Conservation (phyloP, 805 yeast genomes). For the Metschnikowia gelsemii region DNA sequence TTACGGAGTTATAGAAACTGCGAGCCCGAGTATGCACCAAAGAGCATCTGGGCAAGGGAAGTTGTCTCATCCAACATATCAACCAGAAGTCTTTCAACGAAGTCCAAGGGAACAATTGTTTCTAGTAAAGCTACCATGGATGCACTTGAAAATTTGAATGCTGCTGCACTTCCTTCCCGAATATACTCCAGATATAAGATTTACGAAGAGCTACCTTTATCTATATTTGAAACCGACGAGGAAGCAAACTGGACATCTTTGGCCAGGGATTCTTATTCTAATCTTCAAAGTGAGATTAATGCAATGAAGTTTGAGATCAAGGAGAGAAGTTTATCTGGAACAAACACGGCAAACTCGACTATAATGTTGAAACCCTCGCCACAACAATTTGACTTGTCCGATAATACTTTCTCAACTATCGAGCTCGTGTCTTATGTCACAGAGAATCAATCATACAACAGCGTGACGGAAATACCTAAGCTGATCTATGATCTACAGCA, state of each 20-base stretch:
- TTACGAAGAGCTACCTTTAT: constrained; percentile 17
- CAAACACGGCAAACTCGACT: not conserved
- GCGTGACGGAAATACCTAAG: not conserved
- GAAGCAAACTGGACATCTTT: constrained; percentile 27
- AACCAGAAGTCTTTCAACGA: not conserved
- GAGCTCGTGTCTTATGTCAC: constrained; percentile 10
- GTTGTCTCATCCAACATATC: not conserved
- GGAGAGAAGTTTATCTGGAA: not conserved
- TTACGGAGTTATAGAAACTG: not conserved
- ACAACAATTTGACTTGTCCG: constrained; percentile 7
- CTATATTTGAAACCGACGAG: constrained; percentile 22
- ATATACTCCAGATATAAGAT: constrained; percentile 15
- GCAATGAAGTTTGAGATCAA: constrained; percentile 22
- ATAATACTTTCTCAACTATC: constrained; percentile 9
- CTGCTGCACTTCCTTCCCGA: constrained; percentile 10
- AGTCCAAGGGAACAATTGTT: not conserved
- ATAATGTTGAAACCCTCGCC: constrained; percentile 3
- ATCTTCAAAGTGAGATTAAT: constrained; percentile 23
- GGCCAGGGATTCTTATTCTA: constrained; percentile 28
- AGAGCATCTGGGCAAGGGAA: not conserved
- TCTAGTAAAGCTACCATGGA: constrained; percentile 5
- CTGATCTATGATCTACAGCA: constrained; percentile 9
- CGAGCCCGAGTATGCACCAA: not conserved
- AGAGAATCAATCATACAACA: not conserved
- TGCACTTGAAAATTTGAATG: constrained; percentile 9